Evolutionary conservation across 2,329 filamentous ascomycete species (phyloP), one percentile per base, ranked within the genome.

Genomic region (Monosporascus sp.): DNA sequence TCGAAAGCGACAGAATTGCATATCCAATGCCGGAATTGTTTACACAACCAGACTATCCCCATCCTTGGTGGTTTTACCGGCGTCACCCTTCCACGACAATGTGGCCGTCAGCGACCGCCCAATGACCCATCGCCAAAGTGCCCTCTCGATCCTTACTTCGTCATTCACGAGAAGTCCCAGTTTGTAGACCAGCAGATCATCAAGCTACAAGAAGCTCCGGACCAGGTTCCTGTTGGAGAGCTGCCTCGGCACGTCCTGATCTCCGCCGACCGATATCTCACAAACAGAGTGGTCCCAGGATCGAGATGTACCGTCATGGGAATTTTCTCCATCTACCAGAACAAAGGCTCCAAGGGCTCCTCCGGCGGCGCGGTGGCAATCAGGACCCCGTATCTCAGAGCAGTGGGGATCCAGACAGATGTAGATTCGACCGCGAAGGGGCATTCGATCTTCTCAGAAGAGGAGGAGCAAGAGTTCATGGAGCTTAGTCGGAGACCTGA

Each of bases 121-220:
- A 86, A 85, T 49, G 89, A 95, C 45, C 75, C 77, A 2, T 79
- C 81, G 1, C 83, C 89, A 38, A 85, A 87, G 63, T 99, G 94
- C 64, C 92, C 93, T 0, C 74, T 99, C 55, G 94, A 99, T 64
- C 94, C 94, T 17, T 99, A 97, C 73, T 96, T 94, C 64, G 90
- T 99, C 53, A 81, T 94, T 54, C 94, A 99, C 68, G 94, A 99
- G 71, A 91, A 88, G 69, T 96, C 89, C 38, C 84, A 85, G 58
- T 99, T 99, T 68, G 92, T 97, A 64, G 94, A 99, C 65, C 94
- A 99, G 71, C 94, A 99, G 70, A 90, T 99, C 55, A 88, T 99
- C 68, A 99, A 99, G 71, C 83, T 99, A 18, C 94, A 99, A 68
- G 94, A 99, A 72, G 94, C 93, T 0, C 94, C 94, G 1, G 94